Evolutionary conservation across 2,329 filamentous ascomycete species (phyloP).

Genomic region (Thyridium curvatum): DNA sequence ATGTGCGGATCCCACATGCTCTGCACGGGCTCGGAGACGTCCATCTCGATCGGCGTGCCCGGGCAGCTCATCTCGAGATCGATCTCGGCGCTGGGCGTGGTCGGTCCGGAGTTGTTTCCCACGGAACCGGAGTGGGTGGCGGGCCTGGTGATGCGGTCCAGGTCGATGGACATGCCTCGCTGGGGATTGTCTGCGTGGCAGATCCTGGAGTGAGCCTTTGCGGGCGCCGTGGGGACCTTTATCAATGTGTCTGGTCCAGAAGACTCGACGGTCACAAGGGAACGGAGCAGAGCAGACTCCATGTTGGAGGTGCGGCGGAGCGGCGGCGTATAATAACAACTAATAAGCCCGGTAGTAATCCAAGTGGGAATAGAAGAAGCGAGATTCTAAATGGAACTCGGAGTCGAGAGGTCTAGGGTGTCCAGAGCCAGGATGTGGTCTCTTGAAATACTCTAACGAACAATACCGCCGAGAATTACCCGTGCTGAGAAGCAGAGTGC

Average conservation of each 20-base stretch:
- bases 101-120: constrained; percentile 1
- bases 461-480: too few species aligned
- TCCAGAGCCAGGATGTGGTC: too few species aligned
- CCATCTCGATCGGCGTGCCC: constrained; percentile 29
- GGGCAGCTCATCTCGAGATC: constrained; percentile 50
- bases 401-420: too few species aligned
- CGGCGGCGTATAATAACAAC: too few species aligned
- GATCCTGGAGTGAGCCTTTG: constrained; percentile 28
- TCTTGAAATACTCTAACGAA: too few species aligned
- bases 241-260: constrained; percentile 6
- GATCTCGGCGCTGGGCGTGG: constrained; percentile 9
- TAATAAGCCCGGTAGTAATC: too few species aligned
- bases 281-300: constrained; percentile 23
- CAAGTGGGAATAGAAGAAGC: too few species aligned
- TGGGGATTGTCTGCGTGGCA: constrained; percentile 29
- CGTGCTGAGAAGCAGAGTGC: too few species aligned
- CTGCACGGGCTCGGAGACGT: constrained; percentile 41
- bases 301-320: constrained; percentile 1
- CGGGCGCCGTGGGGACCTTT: constrained; percentile 22
- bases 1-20: constrained; percentile 55
- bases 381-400: too few species aligned
- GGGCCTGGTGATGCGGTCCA: constrained; percentile 10
- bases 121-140: background rate
- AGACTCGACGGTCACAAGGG: constrained; percentile 24
- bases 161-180: constrained; percentile 18